These are phyloP conservation scores for Colletotrichum spinosum DNA, from an alignment of 2,329 filamentous ascomycete species.

Conservation along the genomic window DNA sequence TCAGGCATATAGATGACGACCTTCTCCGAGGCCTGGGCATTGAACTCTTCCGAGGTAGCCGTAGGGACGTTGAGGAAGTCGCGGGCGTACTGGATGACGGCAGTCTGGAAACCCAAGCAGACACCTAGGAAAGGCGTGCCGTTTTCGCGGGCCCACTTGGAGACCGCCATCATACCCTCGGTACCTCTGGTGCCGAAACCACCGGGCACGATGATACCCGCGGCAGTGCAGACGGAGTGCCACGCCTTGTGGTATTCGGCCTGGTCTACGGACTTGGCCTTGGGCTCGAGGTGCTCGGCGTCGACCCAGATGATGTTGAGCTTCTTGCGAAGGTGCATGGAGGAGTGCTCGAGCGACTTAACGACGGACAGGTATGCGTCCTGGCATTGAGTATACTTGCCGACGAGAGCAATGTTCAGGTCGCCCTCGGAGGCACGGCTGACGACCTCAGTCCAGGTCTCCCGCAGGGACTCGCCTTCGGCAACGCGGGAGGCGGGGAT, in stretches of 20 bases:
- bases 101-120: constrained; percentile 92
- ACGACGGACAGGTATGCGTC: constrained; percentile 88
- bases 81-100: constrained; percentile 89
- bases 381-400: constrained; percentile 88
- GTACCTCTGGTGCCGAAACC: constrained; percentile 87
- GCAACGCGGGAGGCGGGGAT: constrained; percentile 65
- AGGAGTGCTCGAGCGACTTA: constrained; percentile 90
- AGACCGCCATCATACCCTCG: constrained; percentile 89
- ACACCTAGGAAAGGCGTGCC: constrained; percentile 86
- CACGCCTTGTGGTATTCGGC: constrained; percentile 87
- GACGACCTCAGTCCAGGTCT: constrained; percentile 68
- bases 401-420: constrained; percentile 87
- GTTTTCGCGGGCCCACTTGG: constrained; percentile 87
- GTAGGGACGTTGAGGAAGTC: constrained; percentile 74
- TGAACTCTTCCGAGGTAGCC: constrained; percentile 68
- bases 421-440: constrained; percentile 75
- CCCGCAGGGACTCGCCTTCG: constrained; percentile 75
- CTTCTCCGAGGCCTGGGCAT: constrained; percentile 69
- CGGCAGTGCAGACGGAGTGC: constrained; percentile 79
- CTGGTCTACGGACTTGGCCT: constrained; percentile 70
- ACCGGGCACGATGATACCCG: constrained; percentile 75
- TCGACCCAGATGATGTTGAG: constrained; percentile 88
- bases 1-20: constrained; percentile 96
- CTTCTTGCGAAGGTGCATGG: constrained; percentile 86
- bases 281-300: constrained; percentile 82